A percentile compares a stretch with the other conserved stretches of the same genome.
phyloP scores from a whole-genome alignment of 1,139 yeast genomes.

The Sporopachydermia cereana region DNA sequence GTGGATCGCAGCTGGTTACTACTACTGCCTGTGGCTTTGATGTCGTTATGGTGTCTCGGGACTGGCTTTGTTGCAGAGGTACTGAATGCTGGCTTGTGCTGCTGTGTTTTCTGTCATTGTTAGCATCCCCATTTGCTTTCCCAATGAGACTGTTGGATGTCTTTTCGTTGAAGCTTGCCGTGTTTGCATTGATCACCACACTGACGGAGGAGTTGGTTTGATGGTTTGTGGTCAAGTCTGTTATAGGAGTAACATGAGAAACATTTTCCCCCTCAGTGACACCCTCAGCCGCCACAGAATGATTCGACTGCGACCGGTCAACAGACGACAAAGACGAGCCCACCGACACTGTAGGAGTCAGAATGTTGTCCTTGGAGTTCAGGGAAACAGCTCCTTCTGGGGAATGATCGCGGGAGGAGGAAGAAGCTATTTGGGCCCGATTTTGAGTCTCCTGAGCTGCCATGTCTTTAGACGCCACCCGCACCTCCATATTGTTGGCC shows the following conservation, averaged over 20 bases:
- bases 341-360: not conserved
- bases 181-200: too few relatives aligned
- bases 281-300: not conserved
- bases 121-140: too few relatives aligned
- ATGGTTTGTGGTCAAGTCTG: not conserved
- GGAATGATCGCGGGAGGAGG: not conserved
- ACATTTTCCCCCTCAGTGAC: not conserved
- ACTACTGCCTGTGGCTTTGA: too few relatives aligned
- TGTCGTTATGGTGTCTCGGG: too few relatives aligned
- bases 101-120: too few relatives aligned
- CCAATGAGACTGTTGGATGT: not conserved
- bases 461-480: not conserved
- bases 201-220: not conserved
- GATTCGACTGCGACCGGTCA: not conserved
- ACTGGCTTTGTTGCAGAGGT: too few relatives aligned
- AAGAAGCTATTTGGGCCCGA: not conserved
- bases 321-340: not conserved
- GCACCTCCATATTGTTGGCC: not conserved
- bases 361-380: not conserved
- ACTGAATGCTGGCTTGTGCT: too few relatives aligned
- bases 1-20: too few relatives aligned
- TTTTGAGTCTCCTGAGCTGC: too few relatives aligned
- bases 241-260: not conserved
- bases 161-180: too few relatives aligned
- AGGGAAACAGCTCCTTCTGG: not conserved